phyloP scores from a whole-genome alignment of 2,329 filamentous ascomycete genomes.

The Cercospora janseana region DNA sequence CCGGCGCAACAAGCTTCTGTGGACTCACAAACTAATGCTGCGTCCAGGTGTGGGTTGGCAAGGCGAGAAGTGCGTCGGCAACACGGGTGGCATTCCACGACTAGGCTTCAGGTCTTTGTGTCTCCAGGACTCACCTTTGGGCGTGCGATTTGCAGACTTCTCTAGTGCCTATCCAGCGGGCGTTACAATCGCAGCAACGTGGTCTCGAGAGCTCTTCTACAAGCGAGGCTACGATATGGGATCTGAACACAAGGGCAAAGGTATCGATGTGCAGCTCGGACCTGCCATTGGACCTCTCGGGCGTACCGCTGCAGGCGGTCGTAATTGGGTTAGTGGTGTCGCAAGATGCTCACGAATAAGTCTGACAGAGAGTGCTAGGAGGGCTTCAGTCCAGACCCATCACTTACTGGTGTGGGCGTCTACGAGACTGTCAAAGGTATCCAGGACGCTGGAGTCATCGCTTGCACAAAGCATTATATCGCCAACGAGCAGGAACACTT shows the following conservation, averaged over 20 bases:
- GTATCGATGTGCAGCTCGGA: slow-evolving; percentile 70
- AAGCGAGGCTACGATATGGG: slow-evolving; percentile 71
- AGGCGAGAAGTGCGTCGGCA: slow-evolving; percentile 73
- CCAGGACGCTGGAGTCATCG: slow-evolving; percentile 77
- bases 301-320: slow-evolving; percentile 63
- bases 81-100: slow-evolving; percentile 66
- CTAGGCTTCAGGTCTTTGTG: slow-evolving; percentile 73
- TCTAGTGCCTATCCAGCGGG: slow-evolving; percentile 78
- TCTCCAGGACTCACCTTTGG: slow-evolving; percentile 80
- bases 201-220: slow-evolving; percentile 69
- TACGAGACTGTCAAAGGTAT: slow-evolving; percentile 74
- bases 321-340: slow-evolving; percentile 67
- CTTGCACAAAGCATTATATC: slow-evolving; percentile 78
- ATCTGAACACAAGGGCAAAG: slow-evolving; percentile 70
- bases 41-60: slow-evolving; percentile 67
- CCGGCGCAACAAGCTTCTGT: no score
- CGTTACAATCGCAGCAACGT: slow-evolving; percentile 78
- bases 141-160: slow-evolving; percentile 74
- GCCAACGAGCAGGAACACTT: slow-evolving; percentile 73
- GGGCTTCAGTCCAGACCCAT: slow-evolving; percentile 68
- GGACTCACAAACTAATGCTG: background rate
- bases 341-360: no score
- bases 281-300: slow-evolving; percentile 75
- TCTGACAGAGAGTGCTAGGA: slow-evolving; percentile 1
- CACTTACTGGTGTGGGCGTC: slow-evolving; percentile 69